These are phyloP conservation scores for Hortiboletus campestris DNA, from an alignment of 768 basidiomycete genomes.

Conservation along the genomic window DNA sequence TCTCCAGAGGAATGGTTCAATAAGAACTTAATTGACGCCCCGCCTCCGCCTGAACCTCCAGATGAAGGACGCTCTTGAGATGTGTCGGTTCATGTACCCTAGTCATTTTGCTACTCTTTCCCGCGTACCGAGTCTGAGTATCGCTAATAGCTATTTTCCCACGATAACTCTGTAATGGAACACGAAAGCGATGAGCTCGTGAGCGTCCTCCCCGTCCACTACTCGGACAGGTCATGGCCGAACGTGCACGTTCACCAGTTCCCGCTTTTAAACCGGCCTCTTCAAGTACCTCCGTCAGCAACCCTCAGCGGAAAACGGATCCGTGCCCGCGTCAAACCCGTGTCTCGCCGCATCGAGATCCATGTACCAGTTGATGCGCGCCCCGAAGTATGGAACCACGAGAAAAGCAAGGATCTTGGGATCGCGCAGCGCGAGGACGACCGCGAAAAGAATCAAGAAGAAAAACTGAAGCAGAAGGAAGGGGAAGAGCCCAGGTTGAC, in stretches of 20 bases:
- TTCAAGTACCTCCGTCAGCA: conserved; percentile 78
- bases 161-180: conserved; percentile 21
- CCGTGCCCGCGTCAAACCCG: conserved; percentile 67
- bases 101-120: neutral
- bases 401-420: conserved; percentile 65
- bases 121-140: neutral
- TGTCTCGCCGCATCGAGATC: conserved; percentile 62
- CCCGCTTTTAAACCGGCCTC: conserved; percentile 69
- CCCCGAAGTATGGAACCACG: conserved; percentile 77
- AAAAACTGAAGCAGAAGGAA: conserved; percentile 41
- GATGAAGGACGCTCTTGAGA: conserved; percentile 8
- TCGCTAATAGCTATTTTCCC: conserved; percentile 10
- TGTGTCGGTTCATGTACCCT: conserved; percentile 1
- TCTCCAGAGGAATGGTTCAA: conserved; percentile 6
- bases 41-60: conserved; percentile 5
- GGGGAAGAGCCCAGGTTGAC: conserved; percentile 61
- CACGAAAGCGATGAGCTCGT: conserved; percentile 57
- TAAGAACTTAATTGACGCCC: neutral
- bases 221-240: conserved; percentile 57
- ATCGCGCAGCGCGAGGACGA: conserved; percentile 70
- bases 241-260: conserved; percentile 80
- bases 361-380: conserved; percentile 82
- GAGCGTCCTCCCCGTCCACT: conserved; percentile 67
- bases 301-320: conserved; percentile 71
- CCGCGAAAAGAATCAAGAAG: conserved; percentile 71